phyloP scores from a whole-genome alignment of 768 basidiomycete genomes.

The Trametes maxima region DNA sequence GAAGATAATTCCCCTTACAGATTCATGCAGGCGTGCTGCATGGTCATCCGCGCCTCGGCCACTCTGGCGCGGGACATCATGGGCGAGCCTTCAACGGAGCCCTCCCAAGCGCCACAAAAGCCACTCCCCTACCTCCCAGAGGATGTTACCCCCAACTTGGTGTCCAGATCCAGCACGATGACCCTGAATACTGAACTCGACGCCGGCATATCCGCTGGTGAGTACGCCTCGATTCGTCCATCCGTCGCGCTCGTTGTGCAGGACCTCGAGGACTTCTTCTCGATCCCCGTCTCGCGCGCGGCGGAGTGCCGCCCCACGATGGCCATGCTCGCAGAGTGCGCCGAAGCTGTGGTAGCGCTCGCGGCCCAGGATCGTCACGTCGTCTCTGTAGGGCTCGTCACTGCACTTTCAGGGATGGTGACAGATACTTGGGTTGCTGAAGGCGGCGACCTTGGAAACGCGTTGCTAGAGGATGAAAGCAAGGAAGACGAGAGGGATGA shows the following conservation, averaged over 20 bases:
- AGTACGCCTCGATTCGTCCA: conserved; percentile 11
- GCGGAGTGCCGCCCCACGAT: conserved; percentile 15
- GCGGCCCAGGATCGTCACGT: conserved; percentile 1
- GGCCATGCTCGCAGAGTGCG: conserved; percentile 18
- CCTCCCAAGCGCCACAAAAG: background rate
- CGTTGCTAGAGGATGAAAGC: background rate
- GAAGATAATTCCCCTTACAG: conserved; percentile 18
- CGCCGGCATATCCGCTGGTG: background rate
- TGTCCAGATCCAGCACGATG: background rate
- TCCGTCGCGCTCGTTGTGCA: background rate
- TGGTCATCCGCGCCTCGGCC: conserved; percentile 15
- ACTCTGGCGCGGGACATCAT: background rate
- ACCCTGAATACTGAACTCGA: background rate
- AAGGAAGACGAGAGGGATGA: background rate
- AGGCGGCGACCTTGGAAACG: background rate
- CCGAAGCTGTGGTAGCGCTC: conserved; percentile 11
- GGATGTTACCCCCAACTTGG: background rate
- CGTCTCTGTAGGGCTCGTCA: conserved; percentile 4
- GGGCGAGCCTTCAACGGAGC: background rate
- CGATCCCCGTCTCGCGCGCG: conserved; percentile 4
- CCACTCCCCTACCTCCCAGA: background rate
- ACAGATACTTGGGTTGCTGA: background rate
- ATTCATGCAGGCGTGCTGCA: conserved; percentile 15
- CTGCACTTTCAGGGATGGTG: conserved; percentile 6
- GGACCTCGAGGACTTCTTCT: conserved; percentile 15